Evolutionary conservation across 768 basidiomycete species (phyloP), one percentile per base, ranked within the genome.

Genomic region (Lactifluus piperatus): DNA sequence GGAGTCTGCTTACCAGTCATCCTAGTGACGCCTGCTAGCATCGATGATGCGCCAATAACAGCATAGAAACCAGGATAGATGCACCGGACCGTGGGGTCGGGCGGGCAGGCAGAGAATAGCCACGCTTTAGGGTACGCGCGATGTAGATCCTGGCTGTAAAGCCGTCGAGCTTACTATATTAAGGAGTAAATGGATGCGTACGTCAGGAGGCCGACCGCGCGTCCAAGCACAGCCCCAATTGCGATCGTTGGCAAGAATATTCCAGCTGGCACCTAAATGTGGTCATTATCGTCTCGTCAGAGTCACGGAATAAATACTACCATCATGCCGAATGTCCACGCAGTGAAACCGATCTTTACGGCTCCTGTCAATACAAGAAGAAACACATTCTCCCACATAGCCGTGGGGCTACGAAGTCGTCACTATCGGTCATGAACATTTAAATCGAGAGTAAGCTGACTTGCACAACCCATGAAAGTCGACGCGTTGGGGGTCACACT

Each of bases 241-340:
- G 82, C 82, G 55, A 88, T 87, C 0, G 86, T 86, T 16, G 86
- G 86, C 24, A 88, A 70, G 70, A 88, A 88, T 26, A 88, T 86
- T 60, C 86, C 86, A 29, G 85, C 85, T 39, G 86, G 86, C 34
- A 88, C 73, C 86, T 88, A 63, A 22, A n/a, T 34, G 10, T 3
- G 26, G 51, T 48, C 20, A 63, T 37, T 34, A 49, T 34, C 24
- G 7, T 29, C 54, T 24, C 20, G 24, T 27, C 18, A 16, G 29
- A 9, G 5, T 34, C 6, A 46, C 39, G 39, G 51, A 24, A 57
- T 43, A 41, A 11, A 29, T 50, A 44, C 6, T 18, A 85, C 86
- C 82, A 82, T 84, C 82, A 87, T 85, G 22, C 86, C 86, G 68
- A 88, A 88, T 7, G 86, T 86, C 84, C 85, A 88, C 7, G 84